A percentile compares a stretch with the other conserved stretches of the same genome.
Evolutionary conservation across 2,329 filamentous ascomycete genomes (phyloP).

Genomic region (Curvularia sp.): DNA sequence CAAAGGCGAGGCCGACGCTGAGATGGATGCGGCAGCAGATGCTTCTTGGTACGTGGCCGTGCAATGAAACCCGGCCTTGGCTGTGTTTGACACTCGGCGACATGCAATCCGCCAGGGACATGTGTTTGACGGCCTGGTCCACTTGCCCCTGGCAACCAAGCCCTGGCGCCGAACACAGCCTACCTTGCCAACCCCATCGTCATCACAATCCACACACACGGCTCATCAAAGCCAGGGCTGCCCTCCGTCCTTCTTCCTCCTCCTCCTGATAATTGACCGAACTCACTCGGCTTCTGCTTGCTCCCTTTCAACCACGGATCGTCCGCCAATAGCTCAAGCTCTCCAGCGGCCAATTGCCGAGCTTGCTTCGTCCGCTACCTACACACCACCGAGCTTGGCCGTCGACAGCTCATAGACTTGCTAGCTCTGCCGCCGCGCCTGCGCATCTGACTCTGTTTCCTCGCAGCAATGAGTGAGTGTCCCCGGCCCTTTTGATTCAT

Average conservation of each 20-base stretch:
- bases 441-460: slow-evolving; percentile 14
- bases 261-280: neutral
- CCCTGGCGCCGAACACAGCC: neutral
- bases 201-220: neutral
- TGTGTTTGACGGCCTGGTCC: neutral
- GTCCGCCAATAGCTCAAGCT: neutral
- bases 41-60: neutral
- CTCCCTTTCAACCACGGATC: neutral
- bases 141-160: neutral
- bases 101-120: neutral
- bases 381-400: slow-evolving; percentile 17
- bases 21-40: neutral
- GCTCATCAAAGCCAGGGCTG: neutral
- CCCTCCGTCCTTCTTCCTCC: neutral
- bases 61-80: neutral
- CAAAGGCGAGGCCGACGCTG: neutral
- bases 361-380: slow-evolving; percentile 1
- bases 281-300: neutral
- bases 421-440: slow-evolving; percentile 15
- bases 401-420: slow-evolving; percentile 21
- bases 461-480: slow-evolving; percentile 31
- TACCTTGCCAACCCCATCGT: neutral
- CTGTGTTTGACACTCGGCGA: neutral
- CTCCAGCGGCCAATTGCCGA: slow-evolving; percentile 12
- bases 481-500: slow-evolving; percentile 15